These are phyloP conservation scores for Pterocarpus macrocarpus DNA, from an alignment of 306 rosid species.

Conservation along the genomic window DNA sequence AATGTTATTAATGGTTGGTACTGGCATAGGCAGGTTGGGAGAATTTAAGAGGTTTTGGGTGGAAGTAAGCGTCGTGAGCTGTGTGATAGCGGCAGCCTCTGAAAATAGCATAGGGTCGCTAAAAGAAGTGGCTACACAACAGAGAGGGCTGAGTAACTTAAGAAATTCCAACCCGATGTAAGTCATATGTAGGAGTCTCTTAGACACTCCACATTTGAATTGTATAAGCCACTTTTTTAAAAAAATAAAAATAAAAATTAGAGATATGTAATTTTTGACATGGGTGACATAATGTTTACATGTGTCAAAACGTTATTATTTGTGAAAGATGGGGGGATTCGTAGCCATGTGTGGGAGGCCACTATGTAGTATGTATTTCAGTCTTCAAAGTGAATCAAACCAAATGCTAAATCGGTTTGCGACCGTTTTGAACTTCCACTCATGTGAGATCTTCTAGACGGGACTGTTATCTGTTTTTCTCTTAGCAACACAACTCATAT, in stretches of 20 bases:
- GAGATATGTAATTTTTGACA: too few relatives aligned
- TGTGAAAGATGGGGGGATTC: too few relatives aligned
- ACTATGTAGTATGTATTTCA: not conserved
- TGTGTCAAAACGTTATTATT: too few relatives aligned
- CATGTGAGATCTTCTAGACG: not conserved
- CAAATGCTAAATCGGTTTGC: not conserved
- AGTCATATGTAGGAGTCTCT: not conserved
- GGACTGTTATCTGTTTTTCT: not conserved
- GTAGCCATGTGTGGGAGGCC: constrained; percentile 31
- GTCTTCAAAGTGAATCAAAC: too few relatives aligned
- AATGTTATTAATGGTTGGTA: not conserved
- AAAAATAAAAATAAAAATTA: too few relatives aligned
- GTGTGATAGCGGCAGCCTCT: not conserved
- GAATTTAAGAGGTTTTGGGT: not conserved
- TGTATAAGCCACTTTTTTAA: too few relatives aligned
- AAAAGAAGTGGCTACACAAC: not conserved
- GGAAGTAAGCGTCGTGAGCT: not conserved
- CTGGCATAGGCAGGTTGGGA: not conserved
- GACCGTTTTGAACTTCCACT: not conserved
- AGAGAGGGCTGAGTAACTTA: not conserved
- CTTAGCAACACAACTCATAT: not conserved
- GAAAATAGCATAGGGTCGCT: constrained; percentile 1
- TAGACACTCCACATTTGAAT: too few relatives aligned
- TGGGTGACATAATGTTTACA: too few relatives aligned
- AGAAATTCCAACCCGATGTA: not conserved